phyloP scores from a whole-genome alignment of 208 protist species.

The Blastocrithidia nonstop region DNA sequence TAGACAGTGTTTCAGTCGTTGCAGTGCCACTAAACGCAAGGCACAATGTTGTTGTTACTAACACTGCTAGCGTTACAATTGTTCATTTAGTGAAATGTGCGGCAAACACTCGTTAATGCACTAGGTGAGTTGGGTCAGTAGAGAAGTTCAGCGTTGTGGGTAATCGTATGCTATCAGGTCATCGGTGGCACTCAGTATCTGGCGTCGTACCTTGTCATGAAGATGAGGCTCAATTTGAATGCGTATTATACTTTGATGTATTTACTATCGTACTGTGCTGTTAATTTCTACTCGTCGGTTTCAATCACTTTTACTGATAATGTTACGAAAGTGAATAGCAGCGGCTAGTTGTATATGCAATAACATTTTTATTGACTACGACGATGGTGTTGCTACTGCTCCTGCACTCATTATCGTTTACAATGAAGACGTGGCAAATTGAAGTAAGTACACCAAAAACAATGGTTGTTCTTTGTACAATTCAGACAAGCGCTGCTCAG shows the following conservation, averaged over 20 bases:
- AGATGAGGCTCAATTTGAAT: conserved; percentile 53
- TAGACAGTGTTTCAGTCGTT: too few species aligned
- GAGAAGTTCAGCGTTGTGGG: conserved; percentile 33
- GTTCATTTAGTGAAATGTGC: too few species aligned
- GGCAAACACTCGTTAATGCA: too few species aligned
- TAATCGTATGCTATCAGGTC: conserved; percentile 68
- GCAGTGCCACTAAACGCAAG: too few species aligned
- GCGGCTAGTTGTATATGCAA: conserved; percentile 23
- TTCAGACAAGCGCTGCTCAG: conserved; percentile 38
- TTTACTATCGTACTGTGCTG: conserved; percentile 19
- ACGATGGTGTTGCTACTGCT: conserved; percentile 3
- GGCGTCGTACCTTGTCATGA: conserved; percentile 41
- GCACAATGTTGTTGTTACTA: too few species aligned
- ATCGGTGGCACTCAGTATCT: conserved; percentile 45
- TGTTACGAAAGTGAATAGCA: conserved; percentile 59
- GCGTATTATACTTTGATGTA: conserved; percentile 35
- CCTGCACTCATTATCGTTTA: too few species aligned
- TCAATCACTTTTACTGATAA: conserved; percentile 59
- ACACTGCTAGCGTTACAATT: too few species aligned
- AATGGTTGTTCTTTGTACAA: too few species aligned
- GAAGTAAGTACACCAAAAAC: too few species aligned
- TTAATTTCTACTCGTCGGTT: conserved; percentile 41
- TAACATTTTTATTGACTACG: conserved; percentile 2
- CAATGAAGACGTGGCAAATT: too few species aligned
- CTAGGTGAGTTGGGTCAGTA: conserved; percentile 56